Evolutionary conservation across 2,329 filamentous ascomycete species (phyloP).

Genomic region (Incumbomyces lentus): DNA sequence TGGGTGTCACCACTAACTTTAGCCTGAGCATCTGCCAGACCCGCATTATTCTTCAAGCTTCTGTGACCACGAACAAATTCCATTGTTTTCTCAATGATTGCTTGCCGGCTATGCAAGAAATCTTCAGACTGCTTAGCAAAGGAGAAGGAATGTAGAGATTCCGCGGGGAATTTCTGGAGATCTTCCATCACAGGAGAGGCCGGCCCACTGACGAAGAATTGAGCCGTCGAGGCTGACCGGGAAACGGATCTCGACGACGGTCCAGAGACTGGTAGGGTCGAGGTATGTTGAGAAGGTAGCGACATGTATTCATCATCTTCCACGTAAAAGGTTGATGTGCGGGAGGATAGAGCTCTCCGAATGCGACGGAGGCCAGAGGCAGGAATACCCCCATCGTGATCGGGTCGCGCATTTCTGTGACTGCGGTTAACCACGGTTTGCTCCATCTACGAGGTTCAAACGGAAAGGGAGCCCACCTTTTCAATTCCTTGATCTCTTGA

Average conservation of each 20-base stretch:
- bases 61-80: slow-evolving; percentile 94
- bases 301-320: slow-evolving; percentile 48
- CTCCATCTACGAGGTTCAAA: not conserved
- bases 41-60: slow-evolving; percentile 66
- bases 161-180: slow-evolving; percentile 80
- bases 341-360: slow-evolving; percentile 61
- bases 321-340: slow-evolving; percentile 55
- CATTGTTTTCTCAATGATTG: slow-evolving; percentile 82
- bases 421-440: not conserved
- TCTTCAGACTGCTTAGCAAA: slow-evolving; percentile 95
- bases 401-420: slow-evolving; percentile 52
- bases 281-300: slow-evolving; percentile 52
- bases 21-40: slow-evolving; percentile 72
- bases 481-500: slow-evolving; percentile 58
- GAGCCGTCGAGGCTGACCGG: slow-evolving; percentile 19
- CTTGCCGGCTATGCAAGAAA: slow-evolving; percentile 80
- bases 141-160: slow-evolving; percentile 95
- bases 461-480: slow-evolving; percentile 49
- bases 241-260: slow-evolving; percentile 46
- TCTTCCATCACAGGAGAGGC: slow-evolving; percentile 71
- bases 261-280: slow-evolving; percentile 59
- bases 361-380: slow-evolving; percentile 85
- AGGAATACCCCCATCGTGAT: slow-evolving; percentile 79
- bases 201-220: slow-evolving; percentile 50
- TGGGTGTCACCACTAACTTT: slow-evolving; percentile 74